A percentile compares a stretch with the other conserved stretches of the same genome.
These are phyloP conservation scores for Pisolithus sp. DNA, from an alignment of 768 basidiomycete genomes.

Conservation along the genomic window DNA sequence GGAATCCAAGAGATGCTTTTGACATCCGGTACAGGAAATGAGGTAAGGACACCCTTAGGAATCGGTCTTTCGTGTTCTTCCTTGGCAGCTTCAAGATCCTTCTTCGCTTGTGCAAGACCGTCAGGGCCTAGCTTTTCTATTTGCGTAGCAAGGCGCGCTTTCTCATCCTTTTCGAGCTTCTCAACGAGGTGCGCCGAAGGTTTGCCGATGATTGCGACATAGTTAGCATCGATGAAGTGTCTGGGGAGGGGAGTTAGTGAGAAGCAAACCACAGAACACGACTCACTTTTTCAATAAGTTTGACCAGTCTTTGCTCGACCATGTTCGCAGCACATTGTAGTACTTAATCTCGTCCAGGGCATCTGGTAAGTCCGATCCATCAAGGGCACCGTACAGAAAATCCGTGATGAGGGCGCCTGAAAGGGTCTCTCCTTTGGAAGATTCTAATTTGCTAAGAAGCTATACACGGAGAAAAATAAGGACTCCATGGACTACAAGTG, in stretches of 20 bases:
- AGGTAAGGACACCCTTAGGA: conserved; percentile 70
- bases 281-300: conserved; percentile 66
- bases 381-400: conserved; percentile 77
- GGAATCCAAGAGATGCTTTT: conserved; percentile 91
- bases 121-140: conserved; percentile 66
- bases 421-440: conserved; percentile 76
- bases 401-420: conserved; percentile 70
- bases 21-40: conserved; percentile 89
- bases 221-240: conserved; percentile 69
- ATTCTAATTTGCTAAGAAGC: conserved; percentile 81
- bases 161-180: conserved; percentile 76
- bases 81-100: conserved; percentile 75
- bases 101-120: conserved; percentile 66
- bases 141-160: conserved; percentile 66
- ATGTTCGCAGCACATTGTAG: conserved; percentile 59
- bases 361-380: conserved; percentile 70
- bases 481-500: background rate
- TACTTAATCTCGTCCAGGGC: conserved; percentile 76
- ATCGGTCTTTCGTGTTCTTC: conserved; percentile 79
- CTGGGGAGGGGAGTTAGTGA: conserved; percentile 34
- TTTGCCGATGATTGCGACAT: conserved; percentile 75
- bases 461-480: conserved; percentile 23
- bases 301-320: conserved; percentile 75
- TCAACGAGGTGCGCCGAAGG: conserved; percentile 83
- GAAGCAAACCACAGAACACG: conserved; percentile 1